phyloP scores from a whole-genome alignment of 2,329 filamentous ascomycete species.

The Xylariaceae sp. region DNA sequence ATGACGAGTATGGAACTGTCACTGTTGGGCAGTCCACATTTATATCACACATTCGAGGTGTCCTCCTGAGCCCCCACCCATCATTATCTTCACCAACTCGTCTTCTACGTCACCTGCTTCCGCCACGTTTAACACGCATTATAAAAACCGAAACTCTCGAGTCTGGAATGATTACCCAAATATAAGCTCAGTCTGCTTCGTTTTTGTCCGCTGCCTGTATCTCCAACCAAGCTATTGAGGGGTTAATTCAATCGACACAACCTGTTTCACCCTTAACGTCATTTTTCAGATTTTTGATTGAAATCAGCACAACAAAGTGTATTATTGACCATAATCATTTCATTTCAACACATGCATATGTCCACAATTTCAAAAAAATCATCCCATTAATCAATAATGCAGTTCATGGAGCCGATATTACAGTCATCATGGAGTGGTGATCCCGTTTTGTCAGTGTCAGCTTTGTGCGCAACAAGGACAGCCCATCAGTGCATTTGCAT shows the following conservation, averaged over 20 bases:
- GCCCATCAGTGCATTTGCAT: too few relatives aligned
- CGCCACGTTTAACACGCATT: not conserved
- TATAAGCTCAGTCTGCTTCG: not conserved
- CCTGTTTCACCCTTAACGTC: not conserved
- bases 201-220: not conserved
- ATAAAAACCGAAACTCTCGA: not conserved
- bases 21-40: not conserved
- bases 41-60: not conserved
- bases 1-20: not conserved
- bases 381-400: not conserved
- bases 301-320: not conserved
- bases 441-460: too few relatives aligned
- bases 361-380: not conserved
- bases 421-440: too few relatives aligned
- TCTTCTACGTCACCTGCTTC: not conserved
- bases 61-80: not conserved
- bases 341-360: not conserved
- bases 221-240: not conserved
- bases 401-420: too few relatives aligned
- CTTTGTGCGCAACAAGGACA: too few relatives aligned
- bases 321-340: not conserved
- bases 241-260: not conserved
- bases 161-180: not conserved
- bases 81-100: not conserved
- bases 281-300: not conserved